A percentile compares a stretch with the other conserved stretches of the same genome.
These are phyloP conservation scores for Hypoxylon rubiginosum DNA, from an alignment of 2,329 filamentous ascomycete genomes.

Conservation along the genomic window DNA sequence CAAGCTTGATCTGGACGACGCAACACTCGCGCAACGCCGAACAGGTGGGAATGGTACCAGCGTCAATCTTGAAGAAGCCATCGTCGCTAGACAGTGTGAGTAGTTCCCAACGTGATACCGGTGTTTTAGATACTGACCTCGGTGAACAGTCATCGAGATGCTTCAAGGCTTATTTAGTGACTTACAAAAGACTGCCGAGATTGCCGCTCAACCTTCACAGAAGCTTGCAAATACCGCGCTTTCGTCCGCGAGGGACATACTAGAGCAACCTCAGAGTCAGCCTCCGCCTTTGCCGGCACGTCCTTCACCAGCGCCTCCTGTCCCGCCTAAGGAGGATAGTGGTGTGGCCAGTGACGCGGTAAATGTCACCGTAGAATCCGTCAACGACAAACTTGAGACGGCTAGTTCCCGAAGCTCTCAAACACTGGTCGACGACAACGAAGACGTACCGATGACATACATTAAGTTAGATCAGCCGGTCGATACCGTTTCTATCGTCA, in stretches of 20 bases:
- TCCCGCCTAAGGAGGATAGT: constrained; percentile 48
- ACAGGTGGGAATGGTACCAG: constrained; percentile 76
- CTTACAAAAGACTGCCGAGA: constrained; percentile 73
- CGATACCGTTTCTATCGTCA: constrained; percentile 17
- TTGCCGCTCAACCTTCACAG: constrained; percentile 77
- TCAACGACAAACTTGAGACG: constrained; percentile 56
- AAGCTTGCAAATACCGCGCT: constrained; percentile 85
- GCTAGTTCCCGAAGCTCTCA: constrained; percentile 65
- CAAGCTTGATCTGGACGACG: constrained; percentile 75
- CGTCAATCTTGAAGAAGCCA: constrained; percentile 69
- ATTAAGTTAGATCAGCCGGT: constrained; percentile 49
- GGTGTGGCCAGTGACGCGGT: constrained; percentile 49
- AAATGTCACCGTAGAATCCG: constrained; percentile 51
- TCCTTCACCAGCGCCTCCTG: constrained; percentile 58
- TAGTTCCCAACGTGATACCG: constrained; percentile 39
- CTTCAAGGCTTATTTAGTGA: constrained; percentile 77
- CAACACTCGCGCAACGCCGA: constrained; percentile 73
- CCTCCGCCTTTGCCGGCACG: constrained; percentile 66
- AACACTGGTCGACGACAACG: constrained; percentile 63
- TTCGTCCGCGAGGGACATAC: constrained; percentile 62
- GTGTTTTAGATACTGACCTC: constrained; percentile 27
- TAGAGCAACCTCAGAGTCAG: constrained; percentile 40
- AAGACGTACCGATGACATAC: constrained; percentile 55
- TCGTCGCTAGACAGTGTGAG: constrained; percentile 80
- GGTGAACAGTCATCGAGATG: constrained; percentile 76